These are phyloP conservation scores for Debaryomycetaceae sp. DNA, from an alignment of 1,139 yeast species.

Conservation along the genomic window DNA sequence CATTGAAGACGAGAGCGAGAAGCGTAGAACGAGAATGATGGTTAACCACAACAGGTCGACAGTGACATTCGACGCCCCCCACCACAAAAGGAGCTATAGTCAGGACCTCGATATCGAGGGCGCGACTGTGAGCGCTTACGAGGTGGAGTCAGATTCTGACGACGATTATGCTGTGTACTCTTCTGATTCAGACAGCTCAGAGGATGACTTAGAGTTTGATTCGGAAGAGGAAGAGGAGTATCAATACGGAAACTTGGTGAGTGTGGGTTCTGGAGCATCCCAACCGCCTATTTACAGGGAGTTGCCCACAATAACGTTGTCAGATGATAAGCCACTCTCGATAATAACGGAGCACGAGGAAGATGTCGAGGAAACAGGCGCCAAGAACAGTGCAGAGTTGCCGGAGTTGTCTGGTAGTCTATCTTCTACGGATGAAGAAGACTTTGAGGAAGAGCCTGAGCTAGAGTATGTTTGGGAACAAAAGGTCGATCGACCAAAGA, in stretches of 20 bases:
- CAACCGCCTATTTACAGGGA: constrained; percentile 10
- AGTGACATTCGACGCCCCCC: background rate
- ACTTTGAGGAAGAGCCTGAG: constrained; percentile 9
- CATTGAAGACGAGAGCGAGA: constrained; percentile 31
- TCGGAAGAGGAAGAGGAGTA: constrained; percentile 25
- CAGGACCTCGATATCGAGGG: background rate
- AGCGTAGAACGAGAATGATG: constrained; percentile 15
- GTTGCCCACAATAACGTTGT: constrained; percentile 23
- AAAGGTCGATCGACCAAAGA: background rate
- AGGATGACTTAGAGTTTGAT: constrained; percentile 14
- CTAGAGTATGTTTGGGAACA: background rate
- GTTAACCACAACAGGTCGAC: background rate
- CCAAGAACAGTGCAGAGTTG: constrained; percentile 10
- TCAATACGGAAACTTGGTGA: constrained; percentile 14
- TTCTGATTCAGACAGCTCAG: constrained; percentile 1
- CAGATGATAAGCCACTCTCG: constrained; percentile 9
- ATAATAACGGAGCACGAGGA: constrained; percentile 22
- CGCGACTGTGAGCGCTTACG: constrained; percentile 32
- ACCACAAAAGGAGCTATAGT: background rate
- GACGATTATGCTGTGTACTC: constrained; percentile 15
- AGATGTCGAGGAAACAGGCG: constrained; percentile 15
- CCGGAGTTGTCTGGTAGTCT: constrained; percentile 25
- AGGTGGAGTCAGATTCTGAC: constrained; percentile 28
- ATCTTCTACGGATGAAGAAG: constrained; percentile 26
- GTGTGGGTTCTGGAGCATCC: constrained; percentile 5